These are phyloP conservation scores for Xylaria scruposa DNA, from an alignment of 495 filamentous ascomycete genomes.

Conservation along the genomic window DNA sequence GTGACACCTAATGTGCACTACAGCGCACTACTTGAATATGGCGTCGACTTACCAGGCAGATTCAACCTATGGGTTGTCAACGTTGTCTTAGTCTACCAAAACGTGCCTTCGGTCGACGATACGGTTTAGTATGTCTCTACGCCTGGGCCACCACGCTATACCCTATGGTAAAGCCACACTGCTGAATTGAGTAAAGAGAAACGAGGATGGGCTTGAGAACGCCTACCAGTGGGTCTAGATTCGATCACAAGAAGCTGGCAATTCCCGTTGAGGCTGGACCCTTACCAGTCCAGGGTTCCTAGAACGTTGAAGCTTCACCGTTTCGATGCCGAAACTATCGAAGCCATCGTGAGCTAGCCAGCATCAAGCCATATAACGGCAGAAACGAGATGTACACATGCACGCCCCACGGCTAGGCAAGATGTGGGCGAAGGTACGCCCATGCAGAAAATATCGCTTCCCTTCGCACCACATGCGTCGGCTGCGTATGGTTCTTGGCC, in stretches of 20 bases:
- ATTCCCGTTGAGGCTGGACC: slow-evolving; percentile 19
- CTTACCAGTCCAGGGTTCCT: background rate
- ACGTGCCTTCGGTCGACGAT: background rate
- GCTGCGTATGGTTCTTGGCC: slow-evolving; percentile 2
- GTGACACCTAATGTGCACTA: slow-evolving; percentile 13
- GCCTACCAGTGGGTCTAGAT: slow-evolving; percentile 43
- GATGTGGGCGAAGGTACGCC: background rate
- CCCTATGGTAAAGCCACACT: slow-evolving; percentile 29
- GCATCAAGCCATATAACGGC: slow-evolving; percentile 19
- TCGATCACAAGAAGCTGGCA: slow-evolving; percentile 2
- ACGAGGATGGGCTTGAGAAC: slow-evolving; percentile 40
- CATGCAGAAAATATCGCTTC: slow-evolving; percentile 9
- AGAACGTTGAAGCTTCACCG: slow-evolving; percentile 19
- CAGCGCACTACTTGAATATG: slow-evolving; percentile 10
- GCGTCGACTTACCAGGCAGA: slow-evolving; percentile 16
- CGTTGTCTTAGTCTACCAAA: slow-evolving; percentile 17
- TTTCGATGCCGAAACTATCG: slow-evolving; percentile 29
- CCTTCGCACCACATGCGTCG: background rate
- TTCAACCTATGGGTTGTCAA: slow-evolving; percentile 10
- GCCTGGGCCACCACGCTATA: slow-evolving; percentile 27
- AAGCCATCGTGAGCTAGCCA: slow-evolving; percentile 25
- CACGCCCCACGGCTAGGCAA: slow-evolving; percentile 11
- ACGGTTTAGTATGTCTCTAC: slow-evolving; percentile 2
- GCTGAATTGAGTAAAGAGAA: slow-evolving; percentile 43
- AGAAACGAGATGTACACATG: slow-evolving; percentile 12